Conservation (phyloP, 2,329 filamentous ascomycete species). For the Aspergillus uvarum region DNA sequence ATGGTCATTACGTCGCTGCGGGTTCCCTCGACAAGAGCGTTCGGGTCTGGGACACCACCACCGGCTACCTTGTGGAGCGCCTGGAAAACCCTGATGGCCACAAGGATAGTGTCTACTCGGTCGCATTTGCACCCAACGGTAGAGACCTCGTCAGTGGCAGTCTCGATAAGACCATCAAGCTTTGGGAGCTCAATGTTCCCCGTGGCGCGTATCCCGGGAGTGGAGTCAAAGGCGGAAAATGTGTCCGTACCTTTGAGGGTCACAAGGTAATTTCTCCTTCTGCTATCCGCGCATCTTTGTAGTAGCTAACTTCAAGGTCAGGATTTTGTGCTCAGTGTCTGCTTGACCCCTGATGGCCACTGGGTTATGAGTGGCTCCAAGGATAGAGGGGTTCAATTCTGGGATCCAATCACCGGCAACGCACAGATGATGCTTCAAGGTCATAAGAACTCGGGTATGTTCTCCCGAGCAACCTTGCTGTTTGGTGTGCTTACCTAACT, state of each 20-base stretch:
- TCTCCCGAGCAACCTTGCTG: too few species aligned
- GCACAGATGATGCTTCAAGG: constrained; percentile 98
- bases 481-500: background rate
- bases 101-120: constrained; percentile 94
- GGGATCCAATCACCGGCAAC: constrained; percentile 89
- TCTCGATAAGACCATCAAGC: constrained; percentile 97
- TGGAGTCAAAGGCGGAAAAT: constrained; percentile 80
- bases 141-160: constrained; percentile 91
- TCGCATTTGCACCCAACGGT: constrained; percentile 91
- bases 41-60: constrained; percentile 89
- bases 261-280: constrained; percentile 68
- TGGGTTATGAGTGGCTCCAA: constrained; percentile 99
- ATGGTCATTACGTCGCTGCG: constrained; percentile 89
- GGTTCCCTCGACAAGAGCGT: constrained; percentile 97
- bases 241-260: constrained; percentile 94
- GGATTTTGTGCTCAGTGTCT: constrained; percentile 97
- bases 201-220: constrained; percentile 65
- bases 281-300: background rate
- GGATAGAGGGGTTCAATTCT: constrained; percentile 96
- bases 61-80: constrained; percentile 82
- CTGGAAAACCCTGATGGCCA: constrained; percentile 91
- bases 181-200: constrained; percentile 87
- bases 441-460: constrained; percentile 86
- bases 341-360: constrained; percentile 85
- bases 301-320: constrained; percentile 35